A percentile compares a stretch with the other conserved stretches of the same genome.
These are phyloP conservation scores for Brassica rapa DNA, from an alignment of 345 rosid genomes.

Conservation along the genomic window DNA sequence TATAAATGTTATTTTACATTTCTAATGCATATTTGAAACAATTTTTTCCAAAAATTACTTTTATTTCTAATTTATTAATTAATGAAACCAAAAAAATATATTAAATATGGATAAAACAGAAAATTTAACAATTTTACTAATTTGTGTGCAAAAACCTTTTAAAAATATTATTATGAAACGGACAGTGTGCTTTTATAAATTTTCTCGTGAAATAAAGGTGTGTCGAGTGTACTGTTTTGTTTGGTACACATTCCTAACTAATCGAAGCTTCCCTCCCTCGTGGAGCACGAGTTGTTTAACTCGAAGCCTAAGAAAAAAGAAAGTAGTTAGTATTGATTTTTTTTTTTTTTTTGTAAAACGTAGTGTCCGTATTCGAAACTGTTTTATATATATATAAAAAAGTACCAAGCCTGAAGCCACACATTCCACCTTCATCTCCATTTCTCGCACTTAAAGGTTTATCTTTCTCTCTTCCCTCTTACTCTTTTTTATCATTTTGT, in stretches of 20 bases:
- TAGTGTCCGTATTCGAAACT: background rate
- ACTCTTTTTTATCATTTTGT: background rate
- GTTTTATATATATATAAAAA: slow-evolving; percentile 9
- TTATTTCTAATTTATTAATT: no score
- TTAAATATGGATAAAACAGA: no score
- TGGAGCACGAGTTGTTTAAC: slow-evolving; percentile 34
- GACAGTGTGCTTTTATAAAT: no score
- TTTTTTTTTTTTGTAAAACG: background rate
- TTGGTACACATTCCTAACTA: slow-evolving; percentile 24
- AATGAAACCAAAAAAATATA: no score
- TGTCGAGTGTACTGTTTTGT: background rate
- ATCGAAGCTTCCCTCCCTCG: slow-evolving; percentile 22
- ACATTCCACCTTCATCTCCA: slow-evolving; percentile 10
- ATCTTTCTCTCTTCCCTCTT: background rate
- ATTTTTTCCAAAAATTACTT: no score
- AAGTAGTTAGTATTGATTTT: slow-evolving; percentile 13
- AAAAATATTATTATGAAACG: no score
- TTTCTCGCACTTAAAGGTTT: slow-evolving; percentile 33
- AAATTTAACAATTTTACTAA: no score
- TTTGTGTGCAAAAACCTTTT: no score
- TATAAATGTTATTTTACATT: no score
- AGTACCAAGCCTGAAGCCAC: slow-evolving; percentile 5
- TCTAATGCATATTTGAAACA: no score
- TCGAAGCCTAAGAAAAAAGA: background rate
- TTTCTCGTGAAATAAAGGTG: background rate